A percentile compares a stretch with the other conserved stretches of the same genome.
These are phyloP conservation scores for Didymella arachidicola DNA, from an alignment of 2,329 filamentous ascomycete genomes.

Conservation along the genomic window DNA sequence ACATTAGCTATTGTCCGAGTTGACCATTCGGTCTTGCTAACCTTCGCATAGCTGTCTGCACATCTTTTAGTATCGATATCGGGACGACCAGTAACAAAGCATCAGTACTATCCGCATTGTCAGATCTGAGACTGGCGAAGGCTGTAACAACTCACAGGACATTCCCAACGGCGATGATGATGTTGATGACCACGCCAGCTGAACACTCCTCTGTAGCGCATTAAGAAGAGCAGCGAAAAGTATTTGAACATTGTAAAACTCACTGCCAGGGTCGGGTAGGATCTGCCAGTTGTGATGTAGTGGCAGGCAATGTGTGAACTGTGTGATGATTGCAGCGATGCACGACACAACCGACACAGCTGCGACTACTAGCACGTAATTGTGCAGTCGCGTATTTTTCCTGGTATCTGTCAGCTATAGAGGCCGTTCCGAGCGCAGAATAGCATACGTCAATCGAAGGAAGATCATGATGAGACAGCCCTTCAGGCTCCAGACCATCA, in stretches of 20 bases:
- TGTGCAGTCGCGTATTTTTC: not conserved
- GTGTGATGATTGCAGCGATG: slow-evolving; percentile 6
- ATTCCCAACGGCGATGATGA: not conserved
- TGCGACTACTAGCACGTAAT: not conserved
- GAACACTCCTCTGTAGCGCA: not conserved
- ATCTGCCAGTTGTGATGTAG: slow-evolving; percentile 13
- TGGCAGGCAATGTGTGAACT: slow-evolving; percentile 10
- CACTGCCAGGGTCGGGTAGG: slow-evolving; percentile 11
- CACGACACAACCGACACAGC: not conserved
- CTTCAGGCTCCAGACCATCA: not conserved
- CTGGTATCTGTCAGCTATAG: not conserved
- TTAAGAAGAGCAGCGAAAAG: not conserved
- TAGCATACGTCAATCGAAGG: not conserved
- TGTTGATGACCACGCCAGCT: not conserved
- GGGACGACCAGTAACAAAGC: slow-evolving; percentile 1
- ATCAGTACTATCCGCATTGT: not conserved
- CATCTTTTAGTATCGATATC: not conserved
- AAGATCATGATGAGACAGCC: not conserved
- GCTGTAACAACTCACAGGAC: not conserved
- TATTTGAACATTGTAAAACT: not conserved
- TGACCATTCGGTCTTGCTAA: not conserved
- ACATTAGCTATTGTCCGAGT: not conserved
- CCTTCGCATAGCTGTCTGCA: slow-evolving; percentile 3
- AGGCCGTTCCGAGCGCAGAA: not conserved
- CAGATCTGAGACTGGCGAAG: not conserved